Evolutionary conservation across 345 rosid species (phyloP).

Genomic region (Eutrema japonicum): DNA sequence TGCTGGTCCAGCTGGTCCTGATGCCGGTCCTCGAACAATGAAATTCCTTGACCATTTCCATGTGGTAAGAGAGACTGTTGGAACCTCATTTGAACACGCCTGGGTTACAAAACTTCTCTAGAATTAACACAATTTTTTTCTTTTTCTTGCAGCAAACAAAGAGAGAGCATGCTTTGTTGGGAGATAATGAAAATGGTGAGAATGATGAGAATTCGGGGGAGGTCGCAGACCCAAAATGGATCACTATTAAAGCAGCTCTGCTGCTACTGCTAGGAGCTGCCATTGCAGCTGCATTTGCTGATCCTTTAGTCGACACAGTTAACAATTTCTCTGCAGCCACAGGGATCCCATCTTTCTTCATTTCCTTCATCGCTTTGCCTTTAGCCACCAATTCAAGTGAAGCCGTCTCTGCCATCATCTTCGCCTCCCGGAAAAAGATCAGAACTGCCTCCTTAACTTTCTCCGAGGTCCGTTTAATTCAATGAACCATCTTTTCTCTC

Average conservation of each 20-base stretch:
- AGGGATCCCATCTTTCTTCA: slow-evolving; percentile 94
- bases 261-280: slow-evolving; percentile 73
- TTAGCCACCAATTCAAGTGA: slow-evolving; percentile 95
- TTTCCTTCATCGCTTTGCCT: slow-evolving; percentile 89
- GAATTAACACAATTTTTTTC: neutral
- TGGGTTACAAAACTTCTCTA: slow-evolving; percentile 25
- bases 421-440: slow-evolving; percentile 76
- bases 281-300: slow-evolving; percentile 93
- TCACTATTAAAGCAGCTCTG: slow-evolving; percentile 64
- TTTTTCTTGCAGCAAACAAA: slow-evolving; percentile 62
- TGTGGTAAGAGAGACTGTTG: slow-evolving; percentile 45
- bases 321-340: slow-evolving; percentile 88
- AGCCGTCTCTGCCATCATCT: slow-evolving; percentile 90
- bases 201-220: slow-evolving; percentile 51
- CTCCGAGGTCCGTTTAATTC: slow-evolving; percentile 65
- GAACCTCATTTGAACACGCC: neutral
- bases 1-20: slow-evolving; percentile 47
- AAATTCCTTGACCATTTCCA: slow-evolving; percentile 58
- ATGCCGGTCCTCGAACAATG: slow-evolving; percentile 49
- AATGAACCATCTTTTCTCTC: slow-evolving; percentile 24
- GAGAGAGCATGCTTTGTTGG: slow-evolving; percentile 70
- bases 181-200: slow-evolving; percentile 64
- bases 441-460: slow-evolving; percentile 87
- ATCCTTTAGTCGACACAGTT: slow-evolving; percentile 93
- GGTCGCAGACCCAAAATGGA: slow-evolving; percentile 60